These are phyloP conservation scores for Imleria badia DNA, from an alignment of 768 basidiomycete genomes.

Conservation along the genomic window DNA sequence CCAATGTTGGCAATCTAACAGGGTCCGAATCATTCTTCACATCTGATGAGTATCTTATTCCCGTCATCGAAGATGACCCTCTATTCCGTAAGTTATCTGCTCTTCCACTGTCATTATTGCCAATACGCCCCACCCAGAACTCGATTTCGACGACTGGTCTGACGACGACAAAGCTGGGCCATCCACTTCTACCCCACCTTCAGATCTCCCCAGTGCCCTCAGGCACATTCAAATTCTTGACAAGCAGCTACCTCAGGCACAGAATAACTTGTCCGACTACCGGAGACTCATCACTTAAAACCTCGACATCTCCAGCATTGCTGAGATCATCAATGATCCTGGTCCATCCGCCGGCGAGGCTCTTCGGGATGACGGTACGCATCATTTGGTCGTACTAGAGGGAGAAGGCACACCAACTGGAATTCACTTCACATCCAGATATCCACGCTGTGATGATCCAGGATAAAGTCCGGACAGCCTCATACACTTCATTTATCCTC, in stretches of 20 bases:
- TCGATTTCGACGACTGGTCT: constrained; percentile 70
- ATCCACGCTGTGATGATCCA: constrained; percentile 97
- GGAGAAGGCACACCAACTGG: too few species aligned
- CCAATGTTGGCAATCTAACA: constrained; percentile 45
- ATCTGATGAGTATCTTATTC: constrained; percentile 79
- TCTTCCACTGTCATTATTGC: neutral
- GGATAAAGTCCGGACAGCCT: constrained; percentile 90
- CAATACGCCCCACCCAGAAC: constrained; percentile 40
- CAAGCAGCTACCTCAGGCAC: constrained; percentile 56
- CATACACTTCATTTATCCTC: constrained; percentile 90
- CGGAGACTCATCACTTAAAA: constrained; percentile 54
- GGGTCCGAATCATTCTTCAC: constrained; percentile 63
- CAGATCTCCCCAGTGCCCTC: constrained; percentile 34
- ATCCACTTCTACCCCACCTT: constrained; percentile 15
- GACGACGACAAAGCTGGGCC: constrained; percentile 43
- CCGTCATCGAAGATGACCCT: constrained; percentile 83
- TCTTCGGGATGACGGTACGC: constrained; percentile 74
- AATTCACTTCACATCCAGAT: constrained; percentile 43
- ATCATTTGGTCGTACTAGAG: neutral
- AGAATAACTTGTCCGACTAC: constrained; percentile 63
- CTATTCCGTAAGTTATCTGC: constrained; percentile 67
- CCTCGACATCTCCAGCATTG: constrained; percentile 45
- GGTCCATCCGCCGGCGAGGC: constrained; percentile 22
- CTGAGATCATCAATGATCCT: constrained; percentile 43
- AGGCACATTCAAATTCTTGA: constrained; percentile 60